Percentiles rank a stretch among this genome's conserved stretches.
Evolutionary conservation across 2,329 filamentous ascomycete genomes (phyloP).

Genomic region (Sphaceloma murrayae): DNA sequence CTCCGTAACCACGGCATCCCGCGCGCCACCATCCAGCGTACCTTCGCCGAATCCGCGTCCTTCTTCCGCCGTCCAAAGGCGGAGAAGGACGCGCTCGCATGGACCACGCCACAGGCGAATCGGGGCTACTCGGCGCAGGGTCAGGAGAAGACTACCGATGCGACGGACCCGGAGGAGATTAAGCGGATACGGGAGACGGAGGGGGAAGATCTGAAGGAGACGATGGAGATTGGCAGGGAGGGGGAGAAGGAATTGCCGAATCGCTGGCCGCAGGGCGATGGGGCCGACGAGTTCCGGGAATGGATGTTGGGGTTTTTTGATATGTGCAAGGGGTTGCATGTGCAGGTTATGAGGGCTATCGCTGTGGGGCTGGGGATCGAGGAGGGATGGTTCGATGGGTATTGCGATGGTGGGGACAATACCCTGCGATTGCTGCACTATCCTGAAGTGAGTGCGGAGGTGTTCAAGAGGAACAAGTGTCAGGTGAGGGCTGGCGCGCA

Average conservation of each 20-base stretch:
- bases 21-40: constrained; percentile 29
- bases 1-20: constrained; percentile 69
- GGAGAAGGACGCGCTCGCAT: constrained; percentile 57
- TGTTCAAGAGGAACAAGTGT: constrained; percentile 43
- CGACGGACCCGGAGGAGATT: constrained; percentile 48
- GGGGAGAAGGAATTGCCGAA: constrained; percentile 58
- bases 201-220: constrained; percentile 49
- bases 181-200: constrained; percentile 45
- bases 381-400: constrained; percentile 71
- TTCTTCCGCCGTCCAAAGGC: constrained; percentile 58
- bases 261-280: constrained; percentile 57
- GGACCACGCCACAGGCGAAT: constrained; percentile 48
- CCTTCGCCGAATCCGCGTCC: constrained; percentile 44
- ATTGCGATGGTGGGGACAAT: constrained; percentile 62
- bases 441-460: constrained; percentile 45
- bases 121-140: constrained; percentile 40
- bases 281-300: constrained; percentile 57
- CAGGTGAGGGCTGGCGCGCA: constrained; percentile 63
- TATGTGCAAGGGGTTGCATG: constrained; percentile 64
- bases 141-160: constrained; percentile 59
- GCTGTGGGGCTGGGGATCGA: constrained; percentile 54
- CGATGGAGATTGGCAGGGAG: constrained; percentile 52
- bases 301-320: constrained; percentile 66
- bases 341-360: constrained; percentile 56
- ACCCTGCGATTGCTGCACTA: constrained; percentile 45